These are phyloP conservation scores for Zygosaccharomyces pseudobailii DNA, from an alignment of 1,139 yeast genomes.

Conservation along the genomic window DNA sequence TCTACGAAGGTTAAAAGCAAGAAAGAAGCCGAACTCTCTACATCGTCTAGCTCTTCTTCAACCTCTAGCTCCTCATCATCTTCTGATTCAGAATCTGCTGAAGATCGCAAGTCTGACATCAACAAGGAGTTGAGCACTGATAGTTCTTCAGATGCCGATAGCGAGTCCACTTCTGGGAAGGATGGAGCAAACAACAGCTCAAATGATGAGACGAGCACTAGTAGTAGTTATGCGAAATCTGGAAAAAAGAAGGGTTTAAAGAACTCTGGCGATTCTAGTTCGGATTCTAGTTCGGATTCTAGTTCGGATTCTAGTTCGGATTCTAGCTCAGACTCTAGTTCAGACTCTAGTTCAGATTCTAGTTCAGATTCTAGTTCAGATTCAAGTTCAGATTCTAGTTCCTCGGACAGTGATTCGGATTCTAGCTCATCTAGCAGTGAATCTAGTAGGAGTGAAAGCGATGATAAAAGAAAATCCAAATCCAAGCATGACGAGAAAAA, in stretches of 20 bases:
- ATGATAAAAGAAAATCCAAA: too few relatives aligned
- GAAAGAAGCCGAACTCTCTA: conserved; percentile 9
- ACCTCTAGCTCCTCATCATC: conserved; percentile 14
- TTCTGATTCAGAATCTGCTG: conserved; percentile 1
- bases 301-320: conserved; percentile 14
- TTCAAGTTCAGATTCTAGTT: too few relatives aligned
- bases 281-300: neutral
- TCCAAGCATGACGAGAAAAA: too few relatives aligned
- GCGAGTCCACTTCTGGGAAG: conserved; percentile 5
- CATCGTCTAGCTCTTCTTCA: conserved; percentile 10
- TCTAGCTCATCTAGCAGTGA: conserved; percentile 3
- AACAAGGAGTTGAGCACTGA: conserved; percentile 19
- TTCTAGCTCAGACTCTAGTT: too few relatives aligned
- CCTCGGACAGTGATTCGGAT: conserved; percentile 6
- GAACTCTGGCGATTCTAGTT: conserved; percentile 1
- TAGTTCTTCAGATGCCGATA: conserved; percentile 17
- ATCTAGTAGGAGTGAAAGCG: conserved; percentile 8
- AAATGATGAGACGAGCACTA: conserved; percentile 16
- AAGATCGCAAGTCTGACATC: neutral
- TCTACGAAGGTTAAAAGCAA: conserved; percentile 25
- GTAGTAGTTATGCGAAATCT: conserved; percentile 13
- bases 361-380: too few relatives aligned
- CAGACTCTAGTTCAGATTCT: too few relatives aligned
- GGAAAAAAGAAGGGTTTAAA: neutral
- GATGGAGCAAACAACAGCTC: conserved; percentile 11